Base-by-base conservation (phyloP, 345 rosid species). In the Salix udensis region DNA sequence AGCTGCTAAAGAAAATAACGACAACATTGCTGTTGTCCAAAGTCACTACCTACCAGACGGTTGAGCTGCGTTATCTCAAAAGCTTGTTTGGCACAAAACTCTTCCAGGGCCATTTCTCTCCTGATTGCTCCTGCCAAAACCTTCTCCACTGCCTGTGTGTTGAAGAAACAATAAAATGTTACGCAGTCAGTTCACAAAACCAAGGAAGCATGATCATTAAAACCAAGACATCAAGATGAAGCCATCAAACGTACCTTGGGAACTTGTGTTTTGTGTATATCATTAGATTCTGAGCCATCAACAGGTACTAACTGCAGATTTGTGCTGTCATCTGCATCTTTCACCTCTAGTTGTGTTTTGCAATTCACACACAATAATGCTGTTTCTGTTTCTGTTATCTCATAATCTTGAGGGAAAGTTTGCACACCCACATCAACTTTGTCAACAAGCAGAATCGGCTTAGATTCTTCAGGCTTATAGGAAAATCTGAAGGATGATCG, bases 91-190 rank as follows among this genome's bases (percentile, higher is more conserved):
- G 87, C 90, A 83, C 97, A 96, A 70, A 83, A 87, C 80, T 96
- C 98, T 86, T 96, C 98, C 68, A 94, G 78, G 80, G 97, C 99
- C 98, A 96, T 96, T 88, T 96, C 98, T 82, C 98, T 90, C 79
- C 99, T 83, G 78, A 96, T 92, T 53, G 99, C 92, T 80, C 97
- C 98, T 39, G 97, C 92, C 86, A 96, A 87, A 70, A 96, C 97
- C 86, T 91, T 94, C 88, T 90, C 92, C 78, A 94, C 97, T 67
- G 99, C 98, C 99, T 96, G 85, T 67, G 76, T 30, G 76, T 77
- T 28, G 36, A 55, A 75, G 76, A 68, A 73, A 52, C 61, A 71
- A 58, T 58, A 30, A 58, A 19, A 44, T 64, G 39, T 82, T 60
- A 75, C 48, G 28, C 37, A 74, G 31, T 4, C 36, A 16, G 31